These are phyloP conservation scores for Bruguiera hainesii DNA, from an alignment of 441 rosid species.

Conservation along the genomic window DNA sequence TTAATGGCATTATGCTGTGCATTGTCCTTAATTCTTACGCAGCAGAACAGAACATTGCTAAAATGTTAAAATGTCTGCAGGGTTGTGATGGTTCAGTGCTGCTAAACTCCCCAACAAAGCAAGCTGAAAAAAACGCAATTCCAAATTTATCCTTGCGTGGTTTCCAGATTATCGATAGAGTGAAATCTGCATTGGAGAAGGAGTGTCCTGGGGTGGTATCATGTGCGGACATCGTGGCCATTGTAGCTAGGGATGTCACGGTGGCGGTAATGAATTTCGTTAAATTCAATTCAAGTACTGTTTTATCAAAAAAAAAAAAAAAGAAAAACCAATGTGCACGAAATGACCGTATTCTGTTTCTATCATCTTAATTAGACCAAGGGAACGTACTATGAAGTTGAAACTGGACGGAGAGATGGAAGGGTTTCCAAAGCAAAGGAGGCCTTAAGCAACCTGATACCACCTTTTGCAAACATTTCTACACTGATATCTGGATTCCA, in stretches of 20 bases:
- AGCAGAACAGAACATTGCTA: too few relatives aligned
- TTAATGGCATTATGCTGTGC: too few relatives aligned
- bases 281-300: not conserved
- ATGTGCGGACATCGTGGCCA: slow-evolving; percentile 51
- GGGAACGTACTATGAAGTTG: slow-evolving; percentile 62
- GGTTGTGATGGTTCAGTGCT: slow-evolving; percentile 66
- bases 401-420: slow-evolving; percentile 81
- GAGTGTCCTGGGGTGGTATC: slow-evolving; percentile 54
- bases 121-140: slow-evolving; percentile 39
- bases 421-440: slow-evolving; percentile 47
- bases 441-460: slow-evolving; percentile 34
- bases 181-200: slow-evolving; percentile 47
- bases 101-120: slow-evolving; percentile 34
- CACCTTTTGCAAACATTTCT: slow-evolving; percentile 49
- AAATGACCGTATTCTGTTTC: not conserved
- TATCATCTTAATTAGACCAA: slow-evolving; percentile 28
- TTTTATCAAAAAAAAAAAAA: not conserved
- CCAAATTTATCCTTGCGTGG: slow-evolving; percentile 54
- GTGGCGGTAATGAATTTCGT: slow-evolving; percentile 26
- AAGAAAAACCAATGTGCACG: too few relatives aligned
- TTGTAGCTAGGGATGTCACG: slow-evolving; percentile 52
- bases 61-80: slow-evolving; percentile 18
- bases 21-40: too few relatives aligned
- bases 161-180: slow-evolving; percentile 41
- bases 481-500: slow-evolving; percentile 48